Evolutionary conservation across 192 early-diverging fungal genomes (phyloP), one percentile per base, ranked within the genome.

Genomic region (Coemansia sp.): DNA sequence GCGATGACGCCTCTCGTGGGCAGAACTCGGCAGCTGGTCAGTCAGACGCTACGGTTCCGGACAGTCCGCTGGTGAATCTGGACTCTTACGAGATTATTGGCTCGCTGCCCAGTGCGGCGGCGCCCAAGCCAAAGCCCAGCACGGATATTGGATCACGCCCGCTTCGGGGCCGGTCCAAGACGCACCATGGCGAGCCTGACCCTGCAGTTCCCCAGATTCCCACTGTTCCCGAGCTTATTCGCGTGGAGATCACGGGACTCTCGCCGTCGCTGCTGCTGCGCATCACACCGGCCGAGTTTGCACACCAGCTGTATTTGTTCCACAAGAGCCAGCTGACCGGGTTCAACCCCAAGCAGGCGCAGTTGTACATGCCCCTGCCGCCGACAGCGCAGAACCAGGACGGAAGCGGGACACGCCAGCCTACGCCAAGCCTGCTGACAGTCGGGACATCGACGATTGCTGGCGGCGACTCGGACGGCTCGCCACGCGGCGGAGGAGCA

Each of bases 261-360:
- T 84, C 84, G 8, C 86, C 87, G 11, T 75, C 83, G 5, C 59
- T 89, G 12, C 84, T 91, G 59, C 72, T 91, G 22, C 78, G 75
- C 19, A 68, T 91, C 11, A 56, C 81, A 26, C 85, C 89, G 3
- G 52, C 57, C 1, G 84, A 85, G 49, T 84, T 91, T 74, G 85
- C 89, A 14, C 75, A 86, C 29, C 89, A 91, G 63, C 71, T 91
- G 43, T 88, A 89, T 41, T 57, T 86, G 32, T 91, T 86, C 68
- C 89, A 91, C 74, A 72, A 62, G 61, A 57, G 59, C 51, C 68
- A 78, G 52, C 69, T 75, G 22, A 57, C 66, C 4, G 64, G 26
- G 4, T 74, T 74, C 29, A 64, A 82, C 23, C 81, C 81, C 14
- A 66, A 68, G 51, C 61, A 51, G 39, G 53, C 73, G n/a, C 53